Base-by-base conservation (phyloP, 345 rosid species). In the Kandelia obovata region DNA sequence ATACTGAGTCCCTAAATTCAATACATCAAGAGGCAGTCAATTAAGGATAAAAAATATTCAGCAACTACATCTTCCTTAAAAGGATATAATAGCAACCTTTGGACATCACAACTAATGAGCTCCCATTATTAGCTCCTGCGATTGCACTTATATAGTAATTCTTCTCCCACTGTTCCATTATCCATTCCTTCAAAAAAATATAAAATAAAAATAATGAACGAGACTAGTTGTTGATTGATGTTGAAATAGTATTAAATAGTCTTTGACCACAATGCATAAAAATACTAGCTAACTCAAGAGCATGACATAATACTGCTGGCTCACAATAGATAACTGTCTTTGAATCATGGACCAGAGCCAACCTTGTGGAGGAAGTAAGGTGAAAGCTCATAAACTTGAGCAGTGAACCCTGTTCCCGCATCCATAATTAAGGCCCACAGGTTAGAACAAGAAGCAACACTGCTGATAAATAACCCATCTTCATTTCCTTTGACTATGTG, bases 391-490 rank as follows among this genome's bases (percentile, higher is more conserved):
- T 91, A 85, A 82, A 88, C 87, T 89, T 94, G 97, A 72, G 81
- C 75, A 55, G 81, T 76, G 82, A 86, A 88, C 37, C 96, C 96
- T 68, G 96, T 92, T 69, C 97, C 96, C 10, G 97, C 96, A 71
- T 94, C 98, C 98, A 94, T 94, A 71, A 95, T 95, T 53, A 95
- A 68, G 68, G 99, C 97, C 99, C 99, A 95, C 59, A 95, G 88
- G 72, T 95, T 84, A 46, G 96, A 83, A 74, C 88, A 87, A 69
- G 96, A 89, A 68, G 96, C 96, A 73, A 92, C 97, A 55, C 96
- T 80, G 84, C 97, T 95, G 74, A 95, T 89, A 77, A 79, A 89
- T 67, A 95, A 70, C 30, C 96, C 97, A 71, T 95, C 99, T 71
- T 87, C 95, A 56, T 85, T 88, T 71, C 99, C 99, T 74, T 87